phyloP scores from a whole-genome alignment of 2,329 filamentous ascomycete genomes.

The Berkeleyomyces basicola region DNA sequence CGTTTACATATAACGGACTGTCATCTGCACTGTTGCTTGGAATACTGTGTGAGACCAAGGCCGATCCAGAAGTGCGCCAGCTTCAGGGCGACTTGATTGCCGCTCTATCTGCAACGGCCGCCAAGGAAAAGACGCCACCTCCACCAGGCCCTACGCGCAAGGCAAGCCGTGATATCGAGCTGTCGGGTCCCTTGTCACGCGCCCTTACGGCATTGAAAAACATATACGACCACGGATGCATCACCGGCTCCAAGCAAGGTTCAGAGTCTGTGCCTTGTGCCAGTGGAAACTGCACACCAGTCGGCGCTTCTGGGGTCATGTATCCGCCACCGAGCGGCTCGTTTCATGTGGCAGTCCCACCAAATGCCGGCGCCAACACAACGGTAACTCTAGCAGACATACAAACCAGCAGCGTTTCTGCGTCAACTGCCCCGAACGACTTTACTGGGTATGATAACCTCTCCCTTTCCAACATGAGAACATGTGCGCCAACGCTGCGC shows the following conservation, averaged over 20 bases:
- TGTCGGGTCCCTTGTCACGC: slow-evolving; percentile 43
- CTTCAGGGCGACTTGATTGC: slow-evolving; percentile 48
- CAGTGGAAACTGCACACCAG: slow-evolving; percentile 30
- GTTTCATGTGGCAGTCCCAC: not conserved
- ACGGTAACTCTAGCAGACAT: slow-evolving; percentile 49
- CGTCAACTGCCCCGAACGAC: slow-evolving; percentile 23
- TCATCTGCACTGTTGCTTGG: slow-evolving; percentile 48
- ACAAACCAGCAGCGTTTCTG: slow-evolving; percentile 35
- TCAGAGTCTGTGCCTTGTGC: slow-evolving; percentile 28
- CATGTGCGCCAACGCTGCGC: not conserved
- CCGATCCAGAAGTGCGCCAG: slow-evolving; percentile 44
- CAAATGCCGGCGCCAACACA: slow-evolving; percentile 37
- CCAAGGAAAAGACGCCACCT: slow-evolving; percentile 41
- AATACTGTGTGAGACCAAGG: slow-evolving; percentile 45
- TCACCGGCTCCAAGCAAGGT: slow-evolving; percentile 37
- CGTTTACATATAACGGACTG: slow-evolving; percentile 50
- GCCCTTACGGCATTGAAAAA: slow-evolving; percentile 45
- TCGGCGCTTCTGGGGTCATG: slow-evolving; percentile 18
- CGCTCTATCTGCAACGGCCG: slow-evolving; percentile 45
- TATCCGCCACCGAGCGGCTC: slow-evolving; percentile 15
- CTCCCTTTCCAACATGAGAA: not conserved
- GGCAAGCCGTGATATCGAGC: slow-evolving; percentile 43
- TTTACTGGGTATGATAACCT: slow-evolving; percentile 24
- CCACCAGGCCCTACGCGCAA: slow-evolving; percentile 32
- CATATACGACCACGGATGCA: slow-evolving; percentile 48